These are phyloP conservation scores for Phalaenopsis hybrid DNA, from an alignment of 116 monocot species.

Conservation along the genomic window DNA sequence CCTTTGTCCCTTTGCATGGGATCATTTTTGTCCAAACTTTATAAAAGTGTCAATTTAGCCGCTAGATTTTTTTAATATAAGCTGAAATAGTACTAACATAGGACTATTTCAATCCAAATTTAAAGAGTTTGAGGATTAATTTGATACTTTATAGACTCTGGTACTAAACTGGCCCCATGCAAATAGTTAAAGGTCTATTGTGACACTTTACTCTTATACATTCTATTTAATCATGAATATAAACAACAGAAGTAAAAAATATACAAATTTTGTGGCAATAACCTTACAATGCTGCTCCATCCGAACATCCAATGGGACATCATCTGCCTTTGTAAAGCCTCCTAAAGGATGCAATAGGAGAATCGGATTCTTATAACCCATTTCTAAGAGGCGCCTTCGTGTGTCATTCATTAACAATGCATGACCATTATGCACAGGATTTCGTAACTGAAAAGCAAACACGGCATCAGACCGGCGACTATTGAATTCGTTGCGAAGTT, in stretches of 20 bases:
- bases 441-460: conserved; percentile 93
- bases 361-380: conserved; percentile 95
- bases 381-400: conserved; percentile 69
- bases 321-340: conserved; percentile 93
- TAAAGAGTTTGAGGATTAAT: too few species aligned
- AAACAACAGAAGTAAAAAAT: background rate
- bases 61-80: too few species aligned
- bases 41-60: too few species aligned
- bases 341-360: conserved; percentile 92
- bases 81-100: too few species aligned
- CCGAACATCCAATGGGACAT: conserved; percentile 85
- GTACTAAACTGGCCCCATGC: too few species aligned
- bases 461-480: conserved; percentile 83
- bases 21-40: too few species aligned
- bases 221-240: background rate
- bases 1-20: too few species aligned
- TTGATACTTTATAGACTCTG: too few species aligned
- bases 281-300: conserved; percentile 99
- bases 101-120: too few species aligned
- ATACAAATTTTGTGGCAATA: background rate
- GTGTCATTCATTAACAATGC: conserved; percentile 98
- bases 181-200: too few species aligned
- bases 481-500: conserved; percentile 87
- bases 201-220: too few species aligned
- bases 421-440: conserved; percentile 98